Evolutionary conservation across 2,329 filamentous ascomycete genomes (phyloP).

Genomic region (Colletotrichum sp.): DNA sequence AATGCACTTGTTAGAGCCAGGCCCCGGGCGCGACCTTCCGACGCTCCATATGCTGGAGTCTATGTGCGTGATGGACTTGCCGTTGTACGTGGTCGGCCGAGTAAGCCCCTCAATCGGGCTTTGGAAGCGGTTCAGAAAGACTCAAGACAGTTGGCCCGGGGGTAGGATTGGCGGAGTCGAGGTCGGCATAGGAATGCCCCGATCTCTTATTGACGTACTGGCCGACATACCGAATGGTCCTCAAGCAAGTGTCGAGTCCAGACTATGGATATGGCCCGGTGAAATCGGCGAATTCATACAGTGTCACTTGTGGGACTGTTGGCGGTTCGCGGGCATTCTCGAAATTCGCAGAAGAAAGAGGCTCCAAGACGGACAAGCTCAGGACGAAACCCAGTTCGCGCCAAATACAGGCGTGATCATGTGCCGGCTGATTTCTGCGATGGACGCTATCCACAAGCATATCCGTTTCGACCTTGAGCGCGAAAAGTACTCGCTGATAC

Average conservation of each 20-base stretch:
- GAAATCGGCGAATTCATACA: background rate
- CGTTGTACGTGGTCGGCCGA: background rate
- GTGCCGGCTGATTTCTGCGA: background rate
- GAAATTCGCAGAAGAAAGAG: background rate
- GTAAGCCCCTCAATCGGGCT: background rate
- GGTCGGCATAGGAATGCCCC: background rate
- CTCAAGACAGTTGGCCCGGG: background rate
- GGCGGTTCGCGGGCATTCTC: background rate
- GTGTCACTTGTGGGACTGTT: background rate
- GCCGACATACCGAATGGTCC: background rate
- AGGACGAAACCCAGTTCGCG: background rate
- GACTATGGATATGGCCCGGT: background rate
- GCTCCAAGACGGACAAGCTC: background rate
- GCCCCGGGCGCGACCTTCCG: background rate
- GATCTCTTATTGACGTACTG: background rate
- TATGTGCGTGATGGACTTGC: background rate
- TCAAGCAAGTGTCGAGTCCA: background rate
- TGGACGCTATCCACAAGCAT: background rate
- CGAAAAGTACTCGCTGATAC: background rate
- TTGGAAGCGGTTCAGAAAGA: background rate
- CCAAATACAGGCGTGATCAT: background rate
- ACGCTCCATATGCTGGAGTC: background rate
- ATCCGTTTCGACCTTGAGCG: background rate
- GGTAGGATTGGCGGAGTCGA: background rate
- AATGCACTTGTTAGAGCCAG: background rate